A percentile compares a stretch with the other conserved stretches of the same genome.
These are phyloP conservation scores for Dittrichia graveolens DNA, from an alignment of 129 eudicot species.

Conservation along the genomic window DNA sequence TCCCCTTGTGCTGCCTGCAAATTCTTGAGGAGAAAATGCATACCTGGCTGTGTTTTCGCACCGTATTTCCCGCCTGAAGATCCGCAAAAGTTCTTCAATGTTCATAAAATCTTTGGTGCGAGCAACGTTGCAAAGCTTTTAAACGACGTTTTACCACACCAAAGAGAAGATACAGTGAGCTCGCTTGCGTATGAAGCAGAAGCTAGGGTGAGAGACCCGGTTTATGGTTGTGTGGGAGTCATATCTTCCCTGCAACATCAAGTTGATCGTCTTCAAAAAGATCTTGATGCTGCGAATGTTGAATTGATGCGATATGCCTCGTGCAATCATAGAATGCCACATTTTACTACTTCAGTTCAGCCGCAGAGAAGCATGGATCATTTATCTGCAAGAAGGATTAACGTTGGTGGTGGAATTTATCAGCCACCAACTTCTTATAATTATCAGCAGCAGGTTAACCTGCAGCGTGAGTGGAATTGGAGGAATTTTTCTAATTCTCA, in stretches of 20 bases:
- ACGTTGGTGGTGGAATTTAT: slow-evolving; percentile 40
- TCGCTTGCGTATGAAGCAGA: slow-evolving; percentile 94
- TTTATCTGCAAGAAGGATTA: slow-evolving; percentile 23
- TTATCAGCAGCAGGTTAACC: slow-evolving; percentile 11
- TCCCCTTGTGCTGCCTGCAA: slow-evolving; percentile 99
- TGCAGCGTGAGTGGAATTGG: slow-evolving; percentile 24
- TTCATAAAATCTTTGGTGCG: slow-evolving; percentile 92
- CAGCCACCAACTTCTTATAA: slow-evolving; percentile 43
- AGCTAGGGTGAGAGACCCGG: slow-evolving; percentile 85
- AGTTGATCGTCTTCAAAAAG: slow-evolving; percentile 73
- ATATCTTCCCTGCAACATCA: slow-evolving; percentile 74
- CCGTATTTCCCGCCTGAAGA: slow-evolving; percentile 97
- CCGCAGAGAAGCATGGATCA: slow-evolving; percentile 38
- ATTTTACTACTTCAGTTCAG: slow-evolving; percentile 19
- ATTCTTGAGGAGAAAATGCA: slow-evolving; percentile 80
- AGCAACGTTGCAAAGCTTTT: slow-evolving; percentile 89
- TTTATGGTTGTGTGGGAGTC: slow-evolving; percentile 80
- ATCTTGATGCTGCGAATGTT: slow-evolving; percentile 78
- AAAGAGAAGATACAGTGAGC: slow-evolving; percentile 77
- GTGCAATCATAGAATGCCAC: slow-evolving; percentile 40
- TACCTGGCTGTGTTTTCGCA: slow-evolving; percentile 79
- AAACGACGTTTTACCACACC: slow-evolving; percentile 74
- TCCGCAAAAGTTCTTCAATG: slow-evolving; percentile 78
- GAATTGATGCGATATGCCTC: slow-evolving; percentile 52
- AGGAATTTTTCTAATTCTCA: slow-evolving; percentile 26